Conservation (phyloP, 345 rosid species). For the Bruguiera parviflora region DNA sequence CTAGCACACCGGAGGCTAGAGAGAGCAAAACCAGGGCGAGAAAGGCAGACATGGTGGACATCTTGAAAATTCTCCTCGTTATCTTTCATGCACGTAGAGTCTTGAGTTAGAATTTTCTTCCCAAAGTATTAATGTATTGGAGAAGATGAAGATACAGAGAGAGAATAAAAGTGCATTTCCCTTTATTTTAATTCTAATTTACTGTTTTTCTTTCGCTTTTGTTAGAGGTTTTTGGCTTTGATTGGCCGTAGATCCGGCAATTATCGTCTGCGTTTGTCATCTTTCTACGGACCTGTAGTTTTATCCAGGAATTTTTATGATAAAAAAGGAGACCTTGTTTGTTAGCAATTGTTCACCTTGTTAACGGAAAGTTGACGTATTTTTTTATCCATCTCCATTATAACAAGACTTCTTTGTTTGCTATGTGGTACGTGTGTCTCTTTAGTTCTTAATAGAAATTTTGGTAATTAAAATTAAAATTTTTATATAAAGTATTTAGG, state of each 20-base stretch:
- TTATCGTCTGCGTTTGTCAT: conserved; percentile 45
- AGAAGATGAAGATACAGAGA: conserved; percentile 3
- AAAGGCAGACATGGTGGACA: not conserved
- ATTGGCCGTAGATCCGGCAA: conserved; percentile 36
- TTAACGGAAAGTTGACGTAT: conserved; percentile 1
- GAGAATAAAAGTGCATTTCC: not conserved
- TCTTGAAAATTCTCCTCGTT: conserved; percentile 17
- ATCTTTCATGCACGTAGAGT: conserved; percentile 19
- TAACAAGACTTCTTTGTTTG: too few species aligned
- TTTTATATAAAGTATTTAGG: too few species aligned
- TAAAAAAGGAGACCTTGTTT: not conserved
- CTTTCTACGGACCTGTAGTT: conserved; percentile 20
- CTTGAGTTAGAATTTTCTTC: conserved; percentile 18
- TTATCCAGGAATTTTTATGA: conserved; percentile 18
- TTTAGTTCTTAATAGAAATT: too few species aligned
- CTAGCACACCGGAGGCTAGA: conserved; percentile 24
- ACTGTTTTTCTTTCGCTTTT: not conserved
- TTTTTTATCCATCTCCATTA: not conserved
- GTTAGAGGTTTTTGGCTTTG: conserved; percentile 20
- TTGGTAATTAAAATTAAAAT: too few species aligned
- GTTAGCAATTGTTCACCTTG: conserved; percentile 3
- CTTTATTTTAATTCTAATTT: not conserved
- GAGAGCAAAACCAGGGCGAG: conserved; percentile 31
- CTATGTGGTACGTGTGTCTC: too few species aligned
- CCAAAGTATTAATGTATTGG: conserved; percentile 18